Conservation (phyloP, 495 filamentous ascomycete species). For the Astrothelium subdiscretum region DNA sequence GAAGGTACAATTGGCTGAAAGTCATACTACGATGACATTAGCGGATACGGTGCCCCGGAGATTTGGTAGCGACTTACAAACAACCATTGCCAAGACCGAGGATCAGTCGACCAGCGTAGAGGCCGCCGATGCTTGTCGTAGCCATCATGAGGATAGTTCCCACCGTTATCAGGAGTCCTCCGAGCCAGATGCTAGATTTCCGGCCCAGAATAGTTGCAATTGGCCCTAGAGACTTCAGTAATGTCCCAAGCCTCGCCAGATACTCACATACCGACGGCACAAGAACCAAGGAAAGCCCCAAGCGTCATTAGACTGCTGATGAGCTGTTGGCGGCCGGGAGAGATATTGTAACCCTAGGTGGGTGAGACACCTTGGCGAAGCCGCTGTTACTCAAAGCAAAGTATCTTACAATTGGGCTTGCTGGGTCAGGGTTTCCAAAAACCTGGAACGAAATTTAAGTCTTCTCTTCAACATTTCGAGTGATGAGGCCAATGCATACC, state of each 20-base stretch:
- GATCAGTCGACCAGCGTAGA: slow-evolving; percentile 45
- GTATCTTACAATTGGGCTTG: slow-evolving; percentile 26
- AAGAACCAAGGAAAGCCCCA: slow-evolving; percentile 47
- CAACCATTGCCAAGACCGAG: slow-evolving; percentile 32
- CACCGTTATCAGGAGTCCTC: slow-evolving; percentile 36
- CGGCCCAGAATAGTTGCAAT: slow-evolving; percentile 38
- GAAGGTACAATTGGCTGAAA: slow-evolving; percentile 48
- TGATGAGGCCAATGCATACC: slow-evolving; percentile 21
- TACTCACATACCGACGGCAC: slow-evolving; percentile 32
- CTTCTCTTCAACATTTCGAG: background rate
- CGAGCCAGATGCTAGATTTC: slow-evolving; percentile 37
- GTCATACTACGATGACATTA: slow-evolving; percentile 37
- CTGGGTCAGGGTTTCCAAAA: slow-evolving; percentile 25
- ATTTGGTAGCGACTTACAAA: background rate
- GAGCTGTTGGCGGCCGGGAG: slow-evolving; percentile 40
- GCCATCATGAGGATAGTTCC: slow-evolving; percentile 48
- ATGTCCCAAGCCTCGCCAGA: slow-evolving; percentile 3
- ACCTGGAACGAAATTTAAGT: slow-evolving; percentile 6
- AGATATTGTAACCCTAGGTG: slow-evolving; percentile 39
- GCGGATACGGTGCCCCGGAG: slow-evolving; percentile 31
- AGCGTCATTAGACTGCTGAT: slow-evolving; percentile 50
- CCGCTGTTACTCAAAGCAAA: background rate
- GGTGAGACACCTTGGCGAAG: background rate
- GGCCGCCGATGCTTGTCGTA: slow-evolving; percentile 37
- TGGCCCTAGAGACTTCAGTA: slow-evolving; percentile 17